phyloP scores from a whole-genome alignment of 2,329 filamentous ascomycete species.

The Aspergillus glaucus region DNA sequence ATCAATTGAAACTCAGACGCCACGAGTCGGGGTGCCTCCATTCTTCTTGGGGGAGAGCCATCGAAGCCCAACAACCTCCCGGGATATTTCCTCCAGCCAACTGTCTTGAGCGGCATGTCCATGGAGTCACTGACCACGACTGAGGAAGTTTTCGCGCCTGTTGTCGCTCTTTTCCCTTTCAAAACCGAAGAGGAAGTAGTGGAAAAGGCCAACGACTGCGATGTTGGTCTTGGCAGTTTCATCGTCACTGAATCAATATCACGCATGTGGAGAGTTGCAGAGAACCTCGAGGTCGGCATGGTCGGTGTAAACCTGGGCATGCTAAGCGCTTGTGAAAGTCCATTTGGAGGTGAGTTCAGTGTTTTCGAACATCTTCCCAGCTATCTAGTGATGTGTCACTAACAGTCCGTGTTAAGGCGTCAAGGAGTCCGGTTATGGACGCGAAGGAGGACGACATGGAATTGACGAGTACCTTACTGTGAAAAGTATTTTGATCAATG shows the following conservation, averaged over 20 bases:
- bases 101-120: neutral
- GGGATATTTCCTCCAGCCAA: neutral
- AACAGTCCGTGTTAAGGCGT: neutral
- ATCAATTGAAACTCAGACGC: neutral
- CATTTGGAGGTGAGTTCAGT: conserved; percentile 8
- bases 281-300: conserved; percentile 13
- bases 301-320: conserved; percentile 21
- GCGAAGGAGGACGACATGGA: conserved; percentile 46
- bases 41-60: neutral
- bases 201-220: conserved; percentile 3
- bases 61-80: neutral
- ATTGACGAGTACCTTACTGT: conserved; percentile 27
- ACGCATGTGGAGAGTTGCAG: conserved; percentile 5
- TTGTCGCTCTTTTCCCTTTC: neutral
- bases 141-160: neutral
- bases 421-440: conserved; percentile 40
- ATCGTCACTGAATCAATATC: conserved; percentile 4
- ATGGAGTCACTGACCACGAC: neutral
- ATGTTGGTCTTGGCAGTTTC: conserved; percentile 5
- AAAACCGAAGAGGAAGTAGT: neutral
- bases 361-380: neutral
- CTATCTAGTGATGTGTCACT: neutral
- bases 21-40: neutral
- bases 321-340: conserved; percentile 18
- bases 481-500: conserved; percentile 7